A percentile compares a stretch with the other conserved stretches of the same genome.
These are phyloP conservation scores for Cichorium intybus DNA, from an alignment of 140 eudicot genomes.

Conservation along the genomic window DNA sequence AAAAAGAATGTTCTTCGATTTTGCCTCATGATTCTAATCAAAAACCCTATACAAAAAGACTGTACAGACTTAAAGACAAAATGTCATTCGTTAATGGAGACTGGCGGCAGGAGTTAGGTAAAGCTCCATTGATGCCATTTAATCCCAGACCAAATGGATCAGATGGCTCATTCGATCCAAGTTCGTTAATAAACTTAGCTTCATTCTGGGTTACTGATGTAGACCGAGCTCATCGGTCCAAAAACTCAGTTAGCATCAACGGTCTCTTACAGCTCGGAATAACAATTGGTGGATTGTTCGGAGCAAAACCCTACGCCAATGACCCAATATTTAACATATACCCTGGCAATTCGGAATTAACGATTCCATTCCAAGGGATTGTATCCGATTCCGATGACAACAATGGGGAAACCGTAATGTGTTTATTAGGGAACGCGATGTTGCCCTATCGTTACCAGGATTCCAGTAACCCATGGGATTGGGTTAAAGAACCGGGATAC, in stretches of 20 bases:
- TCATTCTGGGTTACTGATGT: conserved; percentile 87
- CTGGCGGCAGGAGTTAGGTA: conserved; percentile 74
- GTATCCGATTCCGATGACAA: conserved; percentile 55
- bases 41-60: conserved; percentile 44
- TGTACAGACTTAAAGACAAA: conserved; percentile 44
- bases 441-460: conserved; percentile 78
- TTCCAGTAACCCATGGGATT: conserved; percentile 61
- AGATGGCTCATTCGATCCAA: conserved; percentile 13
- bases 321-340: conserved; percentile 57
- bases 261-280: conserved; percentile 68
- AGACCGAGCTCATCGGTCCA: conserved; percentile 52
- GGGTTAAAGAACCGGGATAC: conserved; percentile 48
- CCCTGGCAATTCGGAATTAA: conserved; percentile 64
- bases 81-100: conserved; percentile 83
- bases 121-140: conserved; percentile 84
- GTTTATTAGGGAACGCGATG: conserved; percentile 77
- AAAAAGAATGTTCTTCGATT: conserved; percentile 53
- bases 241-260: conserved; percentile 51
- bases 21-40: conserved; percentile 40
- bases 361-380: conserved; percentile 67
- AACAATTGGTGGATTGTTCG: conserved; percentile 45
- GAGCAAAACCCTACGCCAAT: conserved; percentile 39
- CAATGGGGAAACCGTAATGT: conserved; percentile 68
- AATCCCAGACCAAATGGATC: conserved; percentile 38
- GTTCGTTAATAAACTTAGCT: conserved; percentile 50